Conservation (phyloP, 306 rosid species). For the Quercus variabilis region DNA sequence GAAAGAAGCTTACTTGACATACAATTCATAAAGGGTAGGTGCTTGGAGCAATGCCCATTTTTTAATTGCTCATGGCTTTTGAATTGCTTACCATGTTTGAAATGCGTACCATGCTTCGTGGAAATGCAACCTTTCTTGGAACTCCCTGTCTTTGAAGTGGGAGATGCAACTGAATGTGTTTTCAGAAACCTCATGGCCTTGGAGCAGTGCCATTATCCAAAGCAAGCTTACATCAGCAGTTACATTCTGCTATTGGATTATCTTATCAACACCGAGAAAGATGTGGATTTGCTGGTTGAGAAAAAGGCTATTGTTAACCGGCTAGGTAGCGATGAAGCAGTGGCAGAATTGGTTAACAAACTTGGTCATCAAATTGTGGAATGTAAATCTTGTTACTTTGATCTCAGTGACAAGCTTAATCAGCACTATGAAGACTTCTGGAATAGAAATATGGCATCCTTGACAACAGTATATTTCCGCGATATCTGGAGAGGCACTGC, state of each 20-base stretch:
- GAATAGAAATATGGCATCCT: conserved; percentile 43
- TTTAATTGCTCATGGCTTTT: conserved; percentile 1
- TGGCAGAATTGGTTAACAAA: conserved; percentile 33
- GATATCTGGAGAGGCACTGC: conserved; percentile 66
- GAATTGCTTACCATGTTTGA: conserved; percentile 30
- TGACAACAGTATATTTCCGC: conserved; percentile 46
- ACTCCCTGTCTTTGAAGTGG: conserved; percentile 26
- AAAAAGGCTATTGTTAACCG: conserved; percentile 36
- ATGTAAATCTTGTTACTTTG: conserved; percentile 22
- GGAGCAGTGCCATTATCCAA: conserved; percentile 50
- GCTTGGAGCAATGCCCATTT: neutral
- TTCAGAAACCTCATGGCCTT: conserved; percentile 51
- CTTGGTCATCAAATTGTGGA: conserved; percentile 37
- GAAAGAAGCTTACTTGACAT: conserved; percentile 22
- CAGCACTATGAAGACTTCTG: conserved; percentile 31
- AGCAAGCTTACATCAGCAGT: conserved; percentile 36
- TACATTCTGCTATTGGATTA: conserved; percentile 39
- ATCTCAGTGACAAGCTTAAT: conserved; percentile 13
- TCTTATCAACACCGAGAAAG: conserved; percentile 39
- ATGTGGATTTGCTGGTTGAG: conserved; percentile 48
- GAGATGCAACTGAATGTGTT: conserved; percentile 41
- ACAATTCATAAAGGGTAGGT: conserved; percentile 7
- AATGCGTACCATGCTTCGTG: conserved; percentile 11
- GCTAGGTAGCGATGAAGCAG: conserved; percentile 47
- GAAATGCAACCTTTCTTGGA: conserved; percentile 24